Base-by-base conservation (phyloP, 148 eudicot genomes). In the Amaranthus hypochondriacus region DNA sequence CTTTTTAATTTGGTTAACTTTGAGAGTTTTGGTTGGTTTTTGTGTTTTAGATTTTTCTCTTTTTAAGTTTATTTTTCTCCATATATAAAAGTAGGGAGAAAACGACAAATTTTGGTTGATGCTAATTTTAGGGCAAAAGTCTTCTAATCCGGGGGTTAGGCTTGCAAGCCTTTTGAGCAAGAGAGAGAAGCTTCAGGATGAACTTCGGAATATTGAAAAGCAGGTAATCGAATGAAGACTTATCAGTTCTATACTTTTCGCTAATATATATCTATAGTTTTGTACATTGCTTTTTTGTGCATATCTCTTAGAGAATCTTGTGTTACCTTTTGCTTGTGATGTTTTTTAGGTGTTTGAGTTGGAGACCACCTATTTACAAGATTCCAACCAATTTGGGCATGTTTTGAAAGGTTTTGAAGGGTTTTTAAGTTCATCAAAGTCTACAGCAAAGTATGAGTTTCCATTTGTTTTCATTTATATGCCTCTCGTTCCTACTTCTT, bases 291-390 rank as follows among this genome's bases (percentile, higher is more conserved):
- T 28, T 28, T 28, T 28, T 28, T 28, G 39, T 66, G 70, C 10
- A 7, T 42, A 7, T 21, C 3, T 21, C 3, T 63, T 48, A 10
- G 9, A 15, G n/a, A 43, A 53, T 48, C 9, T 62, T 6, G 55
- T 59, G 68, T 61, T 78, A 46, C 64, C 64, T 65, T 28, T 28
- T 28, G 39, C 39, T 28, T 28, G 39, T 28, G 39, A 64, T 59
- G 28, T 50, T 28, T 43, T 72, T 79, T 79, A 93, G 98, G 98
- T 93, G 18, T 90, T 87, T 82, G 98, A 90, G 63, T 79, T 93
- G 73, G 98, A 93, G 85, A 93, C 98, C 11, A 89, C 89, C 70
- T 93, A 93, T 79, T 84, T 93, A 75, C 98, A 93, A 83, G 98
- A 93, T 84, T 84, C 96, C 0, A 87, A 82, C 80, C 89, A 87